Percentiles rank a stretch among this genome's conserved stretches.
Evolutionary conservation across 805 yeast species (phyloP).

Genomic region (Candida pseudoglaebosa): DNA sequence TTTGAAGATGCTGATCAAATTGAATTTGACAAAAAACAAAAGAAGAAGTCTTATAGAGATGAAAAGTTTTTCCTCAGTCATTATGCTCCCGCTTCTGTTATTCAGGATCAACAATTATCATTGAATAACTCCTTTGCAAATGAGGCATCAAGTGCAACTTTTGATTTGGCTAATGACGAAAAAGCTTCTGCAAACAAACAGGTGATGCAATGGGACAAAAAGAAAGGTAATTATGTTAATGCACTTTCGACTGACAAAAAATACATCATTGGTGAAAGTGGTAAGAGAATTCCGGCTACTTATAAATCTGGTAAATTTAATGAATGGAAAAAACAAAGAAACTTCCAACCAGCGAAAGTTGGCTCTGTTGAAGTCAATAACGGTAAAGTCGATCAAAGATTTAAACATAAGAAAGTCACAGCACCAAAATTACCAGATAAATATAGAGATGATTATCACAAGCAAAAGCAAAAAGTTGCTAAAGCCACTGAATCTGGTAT

Average conservation of each 20-base stretch:
- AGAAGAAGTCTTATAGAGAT: slow-evolving; percentile 61
- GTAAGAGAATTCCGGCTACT: slow-evolving; percentile 87
- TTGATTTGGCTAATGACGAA: slow-evolving; percentile 81
- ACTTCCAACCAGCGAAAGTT: slow-evolving; percentile 46
- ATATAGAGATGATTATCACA: slow-evolving; percentile 78
- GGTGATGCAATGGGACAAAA: slow-evolving; percentile 87
- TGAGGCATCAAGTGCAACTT: slow-evolving; percentile 81
- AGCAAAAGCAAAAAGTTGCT: slow-evolving; percentile 77
- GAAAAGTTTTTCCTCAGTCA: slow-evolving; percentile 80
- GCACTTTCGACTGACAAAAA: slow-evolving; percentile 76
- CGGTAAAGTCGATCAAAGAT: slow-evolving; percentile 38
- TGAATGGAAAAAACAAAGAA: slow-evolving; percentile 79
- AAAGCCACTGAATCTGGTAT: slow-evolving; percentile 76
- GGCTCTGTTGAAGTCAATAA: slow-evolving; percentile 49
- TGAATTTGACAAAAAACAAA: slow-evolving; percentile 19
- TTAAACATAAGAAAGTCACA: slow-evolving; percentile 66
- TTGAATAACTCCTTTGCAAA: slow-evolving; percentile 56
- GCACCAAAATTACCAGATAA: slow-evolving; percentile 94
- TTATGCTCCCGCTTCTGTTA: slow-evolving; percentile 74
- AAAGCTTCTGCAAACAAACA: slow-evolving; percentile 62
- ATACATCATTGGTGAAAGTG: slow-evolving; percentile 91
- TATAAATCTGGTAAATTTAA: slow-evolving; percentile 89
- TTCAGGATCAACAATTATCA: slow-evolving; percentile 76
- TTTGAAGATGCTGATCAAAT: slow-evolving; percentile 53
- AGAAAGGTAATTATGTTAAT: slow-evolving; percentile 85